A percentile compares a stretch with the other conserved stretches of the same genome.
These are phyloP conservation scores for Penicillium pancosmium DNA, from an alignment of 495 filamentous ascomycete genomes.

Conservation along the genomic window DNA sequence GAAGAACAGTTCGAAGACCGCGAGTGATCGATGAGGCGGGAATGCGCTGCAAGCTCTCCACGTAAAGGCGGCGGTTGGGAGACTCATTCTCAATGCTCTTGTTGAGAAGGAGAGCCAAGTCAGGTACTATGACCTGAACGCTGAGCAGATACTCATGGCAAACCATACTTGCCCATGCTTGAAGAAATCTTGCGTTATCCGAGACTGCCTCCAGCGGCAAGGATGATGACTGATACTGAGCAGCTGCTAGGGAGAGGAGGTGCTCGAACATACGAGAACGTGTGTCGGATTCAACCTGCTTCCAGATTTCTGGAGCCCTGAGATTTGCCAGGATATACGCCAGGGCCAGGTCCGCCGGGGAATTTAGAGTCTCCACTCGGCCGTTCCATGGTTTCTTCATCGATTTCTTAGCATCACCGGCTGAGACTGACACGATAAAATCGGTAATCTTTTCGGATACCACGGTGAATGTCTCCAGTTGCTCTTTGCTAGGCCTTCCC, in stretches of 20 bases:
- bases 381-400: conserved; percentile 45
- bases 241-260: conserved; percentile 40
- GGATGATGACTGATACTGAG: conserved; percentile 33
- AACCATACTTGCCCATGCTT: conserved; percentile 46
- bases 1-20: conserved; percentile 36
- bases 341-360: conserved; percentile 33
- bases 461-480: conserved; percentile 26
- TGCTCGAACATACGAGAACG: conserved; percentile 38
- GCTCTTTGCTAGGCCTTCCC: conserved; percentile 22
- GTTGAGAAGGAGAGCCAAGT: conserved; percentile 40
- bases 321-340: conserved; percentile 43
- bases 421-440: conserved; percentile 33
- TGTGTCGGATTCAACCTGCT: conserved; percentile 27
- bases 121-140: conserved; percentile 36
- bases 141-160: conserved; percentile 50
- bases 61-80: conserved; percentile 34
- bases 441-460: conserved; percentile 33
- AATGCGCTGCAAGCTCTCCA: conserved; percentile 47
- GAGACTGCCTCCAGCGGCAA: conserved; percentile 33
- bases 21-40: conserved; percentile 42
- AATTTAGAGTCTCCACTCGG: conserved; percentile 37
- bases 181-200: conserved; percentile 38
- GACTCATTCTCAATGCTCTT: conserved; percentile 36
- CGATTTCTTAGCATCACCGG: conserved; percentile 31
- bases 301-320: conserved; percentile 38